Evolutionary conservation across 75 land plant species (phyloP).

Genomic region (Azolla pinnata): DNA sequence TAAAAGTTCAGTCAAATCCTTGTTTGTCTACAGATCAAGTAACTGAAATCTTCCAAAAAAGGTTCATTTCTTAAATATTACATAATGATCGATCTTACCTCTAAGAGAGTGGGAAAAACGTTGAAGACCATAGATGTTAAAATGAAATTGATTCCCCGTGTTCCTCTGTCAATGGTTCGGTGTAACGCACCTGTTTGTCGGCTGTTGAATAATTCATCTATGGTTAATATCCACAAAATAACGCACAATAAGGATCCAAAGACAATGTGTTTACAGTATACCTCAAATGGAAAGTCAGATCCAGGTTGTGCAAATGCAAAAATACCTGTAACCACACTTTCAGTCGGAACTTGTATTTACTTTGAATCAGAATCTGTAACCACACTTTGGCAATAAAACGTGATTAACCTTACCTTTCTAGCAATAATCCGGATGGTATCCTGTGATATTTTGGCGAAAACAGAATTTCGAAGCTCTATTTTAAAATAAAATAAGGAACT

Average conservation of each 20-base stretch:
- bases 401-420: conserved; percentile 46
- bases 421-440: conserved; percentile 86
- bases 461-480: conserved; percentile 84
- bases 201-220: conserved; percentile 33
- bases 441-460: conserved; percentile 90
- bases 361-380: no score
- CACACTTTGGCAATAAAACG: not conserved
- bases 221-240: no score
- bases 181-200: conserved; percentile 92
- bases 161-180: conserved; percentile 90
- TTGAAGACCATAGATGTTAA: conserved; percentile 85
- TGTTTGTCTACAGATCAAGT: not conserved
- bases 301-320: conserved; percentile 88
- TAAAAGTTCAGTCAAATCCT: not conserved
- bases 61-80: no score
- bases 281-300: conserved; percentile 88
- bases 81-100: no score
- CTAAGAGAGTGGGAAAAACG: conserved; percentile 86
- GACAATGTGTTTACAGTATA: no score
- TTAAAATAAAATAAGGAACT: not conserved
- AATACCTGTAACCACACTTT: conserved; percentile 65
- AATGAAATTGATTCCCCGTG: conserved; percentile 87
- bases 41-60: not conserved
- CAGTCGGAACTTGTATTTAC: not conserved
- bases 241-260: no score